phyloP scores from a whole-genome alignment of 805 yeast genomes.

The Wickerhamiella nectarea region DNA sequence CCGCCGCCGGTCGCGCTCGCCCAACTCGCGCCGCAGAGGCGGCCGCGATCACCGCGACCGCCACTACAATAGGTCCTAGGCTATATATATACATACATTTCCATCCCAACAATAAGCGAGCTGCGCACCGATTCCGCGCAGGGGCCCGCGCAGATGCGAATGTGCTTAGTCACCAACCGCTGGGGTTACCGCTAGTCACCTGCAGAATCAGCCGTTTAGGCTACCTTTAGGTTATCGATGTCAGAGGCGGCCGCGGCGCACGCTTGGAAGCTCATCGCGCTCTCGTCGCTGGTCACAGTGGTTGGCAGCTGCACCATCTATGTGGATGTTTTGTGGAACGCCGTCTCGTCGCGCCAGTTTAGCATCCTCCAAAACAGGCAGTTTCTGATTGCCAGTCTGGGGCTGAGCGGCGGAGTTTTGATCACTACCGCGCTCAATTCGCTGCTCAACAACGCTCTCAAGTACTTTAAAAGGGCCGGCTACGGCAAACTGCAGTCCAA shows the following conservation, averaged over 20 bases:
- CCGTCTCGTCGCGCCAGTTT: constrained; percentile 38
- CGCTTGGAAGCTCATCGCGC: constrained; percentile 44
- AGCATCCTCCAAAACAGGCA: constrained; percentile 43
- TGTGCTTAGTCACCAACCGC: too few relatives aligned
- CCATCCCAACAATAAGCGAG: too few relatives aligned
- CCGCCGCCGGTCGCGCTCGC: constrained; percentile 21
- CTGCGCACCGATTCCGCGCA: too few relatives aligned
- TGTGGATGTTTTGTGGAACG: constrained; percentile 40
- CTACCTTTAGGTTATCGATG: not conserved
- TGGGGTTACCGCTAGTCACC: too few relatives aligned
- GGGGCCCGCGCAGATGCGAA: too few relatives aligned
- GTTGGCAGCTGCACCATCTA: constrained; percentile 57
- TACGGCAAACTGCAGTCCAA: constrained; percentile 25
- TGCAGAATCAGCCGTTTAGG: too few relatives aligned
- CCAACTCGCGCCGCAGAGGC: constrained; percentile 12
- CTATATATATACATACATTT: too few relatives aligned
- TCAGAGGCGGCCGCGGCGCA: not conserved
- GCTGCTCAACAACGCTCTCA: constrained; percentile 54
- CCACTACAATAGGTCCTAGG: constrained; percentile 11
- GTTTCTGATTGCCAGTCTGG: constrained; percentile 60
- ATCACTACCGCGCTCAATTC: constrained; percentile 60
- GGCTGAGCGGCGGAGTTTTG: constrained; percentile 73
- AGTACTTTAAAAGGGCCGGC: constrained; percentile 30
- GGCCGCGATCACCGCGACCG: constrained; percentile 21
- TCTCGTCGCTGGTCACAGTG: constrained; percentile 59